Conservation (phyloP, 169 alveolate genomes). For the Eimeria mitis region DNA sequence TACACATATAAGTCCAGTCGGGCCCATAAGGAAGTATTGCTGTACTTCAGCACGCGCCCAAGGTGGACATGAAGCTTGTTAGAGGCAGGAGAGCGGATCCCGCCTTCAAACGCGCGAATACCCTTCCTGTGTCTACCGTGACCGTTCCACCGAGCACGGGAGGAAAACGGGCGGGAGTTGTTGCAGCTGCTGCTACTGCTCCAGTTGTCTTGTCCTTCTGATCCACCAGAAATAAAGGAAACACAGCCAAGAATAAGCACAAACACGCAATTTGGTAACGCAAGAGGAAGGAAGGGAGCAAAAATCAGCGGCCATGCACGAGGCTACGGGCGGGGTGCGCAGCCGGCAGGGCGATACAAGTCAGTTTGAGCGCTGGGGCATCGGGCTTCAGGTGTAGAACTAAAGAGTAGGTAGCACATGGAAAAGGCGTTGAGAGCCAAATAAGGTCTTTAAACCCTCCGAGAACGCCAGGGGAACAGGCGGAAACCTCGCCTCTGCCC, state of each 20-base stretch:
- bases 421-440: slow-evolving; percentile 22
- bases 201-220: slow-evolving; percentile 15
- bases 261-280: not conserved
- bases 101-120: not conserved
- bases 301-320: slow-evolving; percentile 13
- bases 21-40: not conserved
- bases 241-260: slow-evolving; percentile 12
- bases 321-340: slow-evolving; percentile 64
- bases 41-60: not conserved
- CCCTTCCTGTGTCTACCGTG: slow-evolving; percentile 22
- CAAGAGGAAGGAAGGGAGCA: not conserved
- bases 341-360: slow-evolving; percentile 11
- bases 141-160: slow-evolving; percentile 42
- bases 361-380: not conserved
- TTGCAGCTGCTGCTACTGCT: slow-evolving; percentile 37
- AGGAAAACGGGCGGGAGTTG: not conserved
- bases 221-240: not conserved
- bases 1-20: not conserved
- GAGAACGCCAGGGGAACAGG: slow-evolving; percentile 10
- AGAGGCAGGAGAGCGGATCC: not conserved
- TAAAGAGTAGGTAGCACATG: not conserved
- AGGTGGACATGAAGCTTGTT: not conserved
- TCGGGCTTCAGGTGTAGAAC: not conserved
- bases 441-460: not conserved
- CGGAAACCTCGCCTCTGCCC: slow-evolving; percentile 33